Evolutionary conservation across 305 asterid species (phyloP).

Genomic region (Rubia peregrina): DNA sequence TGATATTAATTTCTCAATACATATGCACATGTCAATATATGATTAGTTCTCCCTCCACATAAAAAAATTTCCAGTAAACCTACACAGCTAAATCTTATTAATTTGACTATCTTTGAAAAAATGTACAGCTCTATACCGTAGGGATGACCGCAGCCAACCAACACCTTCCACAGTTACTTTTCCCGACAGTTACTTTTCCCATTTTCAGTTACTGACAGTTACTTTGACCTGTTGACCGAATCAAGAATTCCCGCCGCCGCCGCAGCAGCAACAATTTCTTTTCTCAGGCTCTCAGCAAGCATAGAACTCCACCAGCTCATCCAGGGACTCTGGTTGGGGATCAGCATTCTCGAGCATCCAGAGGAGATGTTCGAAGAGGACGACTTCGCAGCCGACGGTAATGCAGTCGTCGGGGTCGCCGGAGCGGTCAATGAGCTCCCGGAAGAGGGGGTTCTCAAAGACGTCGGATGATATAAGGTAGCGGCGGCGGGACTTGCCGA

Average conservation of each 20-base stretch:
- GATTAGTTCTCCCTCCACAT: no score
- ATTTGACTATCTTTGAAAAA: neutral
- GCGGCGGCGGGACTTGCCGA: constrained; percentile 75
- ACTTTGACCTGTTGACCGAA: constrained; percentile 4
- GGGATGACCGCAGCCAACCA: constrained; percentile 26
- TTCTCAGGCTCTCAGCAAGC: constrained; percentile 46
- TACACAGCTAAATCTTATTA: constrained; percentile 39
- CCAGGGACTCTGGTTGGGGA: constrained; percentile 73
- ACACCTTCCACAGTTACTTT: neutral
- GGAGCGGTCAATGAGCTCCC: constrained; percentile 71
- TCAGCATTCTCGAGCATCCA: constrained; percentile 98
- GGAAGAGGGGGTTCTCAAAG: constrained; percentile 64
- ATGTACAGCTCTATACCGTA: constrained; percentile 37
- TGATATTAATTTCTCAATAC: no score
- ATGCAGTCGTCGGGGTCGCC: constrained; percentile 32
- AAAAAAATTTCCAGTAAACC: no score
- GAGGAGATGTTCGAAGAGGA: constrained; percentile 79
- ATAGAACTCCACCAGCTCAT: constrained; percentile 82
- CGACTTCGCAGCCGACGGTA: constrained; percentile 76
- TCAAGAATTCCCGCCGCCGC: neutral
- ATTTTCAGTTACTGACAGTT: constrained; percentile 13
- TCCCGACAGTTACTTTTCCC: neutral
- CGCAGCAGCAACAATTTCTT: neutral
- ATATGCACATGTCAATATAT: no score
- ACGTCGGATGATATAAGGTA: constrained; percentile 63